Evolutionary conservation across 768 basidiomycete species (phyloP).

Genomic region (Russula foetens): DNA sequence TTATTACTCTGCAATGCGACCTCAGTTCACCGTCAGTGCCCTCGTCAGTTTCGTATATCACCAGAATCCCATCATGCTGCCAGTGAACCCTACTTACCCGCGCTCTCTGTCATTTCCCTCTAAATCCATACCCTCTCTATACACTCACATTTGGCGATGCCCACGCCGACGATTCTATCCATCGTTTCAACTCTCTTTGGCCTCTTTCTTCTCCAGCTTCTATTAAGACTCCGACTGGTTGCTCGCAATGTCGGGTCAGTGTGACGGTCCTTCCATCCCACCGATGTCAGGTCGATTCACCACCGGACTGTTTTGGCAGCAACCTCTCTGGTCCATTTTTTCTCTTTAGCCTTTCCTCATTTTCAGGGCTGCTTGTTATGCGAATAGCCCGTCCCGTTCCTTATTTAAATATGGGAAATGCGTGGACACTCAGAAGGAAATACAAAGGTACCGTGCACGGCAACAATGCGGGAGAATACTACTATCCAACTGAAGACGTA

Average conservation of each 20-base stretch:
- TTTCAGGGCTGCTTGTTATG: not conserved
- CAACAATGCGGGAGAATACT: no score
- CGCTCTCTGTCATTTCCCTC: no score
- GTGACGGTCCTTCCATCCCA: no score
- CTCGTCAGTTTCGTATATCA: no score
- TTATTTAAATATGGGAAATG: not conserved
- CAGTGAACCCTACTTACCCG: no score
- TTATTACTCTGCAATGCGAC: no score
- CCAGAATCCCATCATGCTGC: no score
- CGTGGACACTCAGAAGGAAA: not conserved
- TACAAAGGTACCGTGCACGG: not conserved
- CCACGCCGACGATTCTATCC: not conserved
- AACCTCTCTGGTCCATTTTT: slow-evolving; percentile 1
- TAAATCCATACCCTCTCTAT: not conserved
- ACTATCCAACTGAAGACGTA: not conserved
- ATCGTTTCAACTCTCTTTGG: not conserved
- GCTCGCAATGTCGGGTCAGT: not conserved
- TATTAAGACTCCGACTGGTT: not conserved
- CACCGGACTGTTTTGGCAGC: not conserved
- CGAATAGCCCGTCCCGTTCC: not conserved
- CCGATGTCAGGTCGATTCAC: no score
- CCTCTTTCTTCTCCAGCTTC: not conserved
- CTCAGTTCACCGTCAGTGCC: no score
- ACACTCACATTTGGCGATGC: not conserved
- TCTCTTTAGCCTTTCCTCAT: not conserved